These are phyloP conservation scores for Mollisiaceae sp. DNA, from an alignment of 2,329 filamentous ascomycete species.

Conservation along the genomic window DNA sequence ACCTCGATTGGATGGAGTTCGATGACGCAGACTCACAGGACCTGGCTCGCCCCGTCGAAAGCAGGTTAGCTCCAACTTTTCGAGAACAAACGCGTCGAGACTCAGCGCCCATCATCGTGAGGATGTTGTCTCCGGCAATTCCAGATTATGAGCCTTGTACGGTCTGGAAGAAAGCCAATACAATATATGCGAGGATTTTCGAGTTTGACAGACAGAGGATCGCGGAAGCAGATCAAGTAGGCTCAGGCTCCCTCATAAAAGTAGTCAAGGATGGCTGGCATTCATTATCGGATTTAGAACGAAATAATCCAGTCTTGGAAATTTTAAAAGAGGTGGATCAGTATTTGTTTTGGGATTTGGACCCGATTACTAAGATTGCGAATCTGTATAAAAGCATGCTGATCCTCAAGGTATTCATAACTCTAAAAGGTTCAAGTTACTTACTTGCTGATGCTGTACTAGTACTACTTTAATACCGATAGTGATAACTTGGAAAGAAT, in stretches of 20 bases:
- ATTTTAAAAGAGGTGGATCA: conserved; percentile 29
- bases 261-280: conserved; percentile 27
- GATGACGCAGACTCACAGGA: background rate
- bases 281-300: conserved; percentile 20
- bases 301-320: conserved; percentile 26
- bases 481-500: conserved; percentile 26
- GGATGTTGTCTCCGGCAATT: background rate
- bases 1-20: conserved; percentile 3
- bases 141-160: conserved; percentile 16
- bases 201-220: conserved; percentile 12
- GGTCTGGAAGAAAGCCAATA: conserved; percentile 27
- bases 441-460: background rate
- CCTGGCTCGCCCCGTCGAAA: background rate
- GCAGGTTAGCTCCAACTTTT: background rate
- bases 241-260: conserved; percentile 21
- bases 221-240: conserved; percentile 8
- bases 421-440: background rate
- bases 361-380: conserved; percentile 30
- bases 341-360: conserved; percentile 27
- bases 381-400: conserved; percentile 30
- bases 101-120: background rate
- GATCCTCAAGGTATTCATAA: conserved; percentile 25
- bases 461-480: conserved; percentile 30
- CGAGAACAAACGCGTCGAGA: background rate
- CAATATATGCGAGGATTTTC: conserved; percentile 28